phyloP scores from a whole-genome alignment of 306 rosid genomes.

The Prunus campanulata region DNA sequence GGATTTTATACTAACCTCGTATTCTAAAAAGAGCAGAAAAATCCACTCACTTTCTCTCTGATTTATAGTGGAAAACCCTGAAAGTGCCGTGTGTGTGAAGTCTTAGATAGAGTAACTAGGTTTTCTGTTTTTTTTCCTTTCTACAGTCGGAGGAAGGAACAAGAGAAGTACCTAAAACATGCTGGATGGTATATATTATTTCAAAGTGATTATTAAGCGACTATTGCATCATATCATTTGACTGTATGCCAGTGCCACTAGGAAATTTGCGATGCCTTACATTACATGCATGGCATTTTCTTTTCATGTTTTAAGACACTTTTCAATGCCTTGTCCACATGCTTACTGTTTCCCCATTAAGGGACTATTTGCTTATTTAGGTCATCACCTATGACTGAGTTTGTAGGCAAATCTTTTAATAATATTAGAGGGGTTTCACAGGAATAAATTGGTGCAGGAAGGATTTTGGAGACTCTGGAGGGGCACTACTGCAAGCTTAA shows the following conservation, averaged over 20 bases:
- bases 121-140: neutral
- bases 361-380: neutral
- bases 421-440: conserved; percentile 33
- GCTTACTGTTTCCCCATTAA: neutral
- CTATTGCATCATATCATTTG: neutral
- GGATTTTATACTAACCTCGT: neutral
- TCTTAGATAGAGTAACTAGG: neutral
- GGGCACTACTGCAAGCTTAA: conserved; percentile 90
- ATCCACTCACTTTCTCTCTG: neutral
- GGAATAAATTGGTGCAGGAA: conserved; percentile 76
- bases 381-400: neutral
- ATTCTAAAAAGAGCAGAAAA: neutral
- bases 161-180: neutral
- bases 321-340: neutral
- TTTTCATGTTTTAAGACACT: neutral
- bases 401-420: conserved; percentile 24
- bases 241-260: neutral
- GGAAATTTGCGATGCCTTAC: neutral
- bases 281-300: neutral
- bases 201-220: neutral
- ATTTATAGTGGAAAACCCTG: neutral
- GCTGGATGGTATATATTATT: neutral
- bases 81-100: neutral
- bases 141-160: neutral
- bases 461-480: conserved; percentile 85